These are phyloP conservation scores for Coprinellus aureogranulatus DNA, from an alignment of 768 basidiomycete genomes.

Conservation along the genomic window DNA sequence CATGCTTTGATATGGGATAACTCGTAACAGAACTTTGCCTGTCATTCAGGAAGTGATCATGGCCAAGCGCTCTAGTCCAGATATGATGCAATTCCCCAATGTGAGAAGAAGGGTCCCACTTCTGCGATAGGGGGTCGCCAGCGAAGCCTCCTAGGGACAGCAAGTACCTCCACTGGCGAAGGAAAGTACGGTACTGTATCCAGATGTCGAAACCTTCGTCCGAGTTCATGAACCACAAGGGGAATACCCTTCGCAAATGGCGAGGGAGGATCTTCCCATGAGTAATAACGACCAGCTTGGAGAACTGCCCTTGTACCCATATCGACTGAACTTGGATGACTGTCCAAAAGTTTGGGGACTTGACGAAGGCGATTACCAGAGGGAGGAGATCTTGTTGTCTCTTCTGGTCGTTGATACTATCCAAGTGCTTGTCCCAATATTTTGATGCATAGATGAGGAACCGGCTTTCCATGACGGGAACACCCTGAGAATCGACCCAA, in stretches of 20 bases:
- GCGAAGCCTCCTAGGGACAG: slow-evolving; percentile 16
- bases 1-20: not conserved
- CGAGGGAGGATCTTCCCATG: not conserved
- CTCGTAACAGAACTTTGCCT: not conserved
- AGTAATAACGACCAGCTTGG: slow-evolving; percentile 9
- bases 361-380: slow-evolving; percentile 20
- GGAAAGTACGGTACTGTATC: slow-evolving; percentile 20
- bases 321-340: slow-evolving; percentile 29
- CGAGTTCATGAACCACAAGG: slow-evolving; percentile 22
- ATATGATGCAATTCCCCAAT: slow-evolving; percentile 25
- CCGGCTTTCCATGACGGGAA: slow-evolving; percentile 19
- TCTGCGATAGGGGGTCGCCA: not conserved
- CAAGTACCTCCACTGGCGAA: slow-evolving; percentile 25
- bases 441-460: slow-evolving; percentile 28
- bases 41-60: slow-evolving; percentile 19
- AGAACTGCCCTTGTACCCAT: slow-evolving; percentile 27
- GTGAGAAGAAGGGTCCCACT: slow-evolving; percentile 10
- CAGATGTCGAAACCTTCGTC: slow-evolving; percentile 10
- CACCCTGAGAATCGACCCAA: slow-evolving; percentile 23
- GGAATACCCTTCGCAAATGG: slow-evolving; percentile 17
- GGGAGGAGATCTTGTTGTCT: slow-evolving; percentile 6
- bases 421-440: slow-evolving; percentile 32
- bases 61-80: slow-evolving; percentile 27
- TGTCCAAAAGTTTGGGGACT: slow-evolving; percentile 28
- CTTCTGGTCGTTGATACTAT: slow-evolving; percentile 10